Evolutionary conservation across 306 rosid genomes (phyloP), one percentile per base, ranked within the genome.

Genomic region (Geum urbanum): DNA sequence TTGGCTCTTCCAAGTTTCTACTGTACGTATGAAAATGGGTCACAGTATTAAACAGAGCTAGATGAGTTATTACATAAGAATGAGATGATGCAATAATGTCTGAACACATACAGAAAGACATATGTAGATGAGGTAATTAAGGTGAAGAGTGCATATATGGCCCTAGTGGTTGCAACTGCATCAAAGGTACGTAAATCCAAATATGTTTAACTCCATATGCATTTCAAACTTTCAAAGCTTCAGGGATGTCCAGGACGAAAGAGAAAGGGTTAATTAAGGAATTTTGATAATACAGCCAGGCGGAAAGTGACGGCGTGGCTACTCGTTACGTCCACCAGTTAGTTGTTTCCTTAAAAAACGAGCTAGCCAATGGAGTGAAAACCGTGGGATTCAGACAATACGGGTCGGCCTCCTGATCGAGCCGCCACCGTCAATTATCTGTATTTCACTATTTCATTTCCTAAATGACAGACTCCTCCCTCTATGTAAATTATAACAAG

Each of bases 261-360:
- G 37, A 46, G 8, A n/a, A 37, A 47, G 7, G 63, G 45, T 4
- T 10, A 58, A 20, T 15, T 7, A 5, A n/a, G 47, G 53, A 20
- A 58, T 48, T 19, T 18, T 14, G 13, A 51, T 22, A 20, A 8
- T 24, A 70, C 49, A 43, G 39, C 46, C 74, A 37, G 60, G 44
- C 27, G 7, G 75, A 73, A 44, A 73, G 67, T 5, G 68, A 68
- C 54, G 49, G 58, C 49, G 45, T 37, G 47, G 71, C 66, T 39
- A 27, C 40, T 47, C 6, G 22, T 24, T 44, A 41, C 73, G 53
- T 41, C 24, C 53, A 22, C 44, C 1, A 35, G 73, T 55, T 63
- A 40, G n/a, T 14, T 32, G 43, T 18, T 55, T 49, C 72, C 39
- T 52, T 66, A 5, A 45, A 41, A 67, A 79, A 74, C 37, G 49